Percentiles rank a stretch among this genome's conserved stretches.
phyloP scores from a whole-genome alignment of 164 flowering plant genomes.

The Echeveria elegans region DNA sequence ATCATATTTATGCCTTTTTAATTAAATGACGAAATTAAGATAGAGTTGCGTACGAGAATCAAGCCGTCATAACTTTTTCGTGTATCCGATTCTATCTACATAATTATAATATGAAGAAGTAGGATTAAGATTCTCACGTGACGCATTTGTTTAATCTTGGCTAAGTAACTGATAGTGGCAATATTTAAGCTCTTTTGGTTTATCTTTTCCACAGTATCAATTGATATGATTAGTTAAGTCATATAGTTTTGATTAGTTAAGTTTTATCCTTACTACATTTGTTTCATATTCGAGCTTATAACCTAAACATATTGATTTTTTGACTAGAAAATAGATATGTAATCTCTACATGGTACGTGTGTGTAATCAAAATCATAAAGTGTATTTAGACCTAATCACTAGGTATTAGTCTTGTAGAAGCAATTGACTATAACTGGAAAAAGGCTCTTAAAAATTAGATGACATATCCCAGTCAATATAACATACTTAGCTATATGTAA shows the following conservation, averaged over 20 bases:
- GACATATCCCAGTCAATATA: neutral
- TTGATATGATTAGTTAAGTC: no score
- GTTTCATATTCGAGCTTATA: no score
- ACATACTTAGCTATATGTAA: neutral
- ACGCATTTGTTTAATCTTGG: neutral
- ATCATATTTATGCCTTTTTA: neutral
- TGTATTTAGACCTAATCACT: neutral
- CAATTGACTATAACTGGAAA: neutral
- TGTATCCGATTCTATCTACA: neutral
- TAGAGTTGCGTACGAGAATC: conserved; percentile 5
- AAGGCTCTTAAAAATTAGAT: neutral
- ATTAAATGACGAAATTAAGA: neutral
- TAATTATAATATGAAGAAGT: neutral
- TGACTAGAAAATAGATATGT: no score
- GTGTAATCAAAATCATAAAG: neutral
- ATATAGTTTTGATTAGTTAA: neutral
- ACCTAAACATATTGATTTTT: no score
- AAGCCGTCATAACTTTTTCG: neutral
- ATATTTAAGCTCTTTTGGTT: neutral
- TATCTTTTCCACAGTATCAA: neutral
- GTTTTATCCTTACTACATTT: no score
- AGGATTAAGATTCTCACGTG: conserved; percentile 1
- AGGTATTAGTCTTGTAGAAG: neutral
- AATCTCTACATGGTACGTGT: neutral
- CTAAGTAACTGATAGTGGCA: neutral